Conservation (phyloP, 192 early-diverging fungal genomes). For the Rhizophagus clarus region DNA sequence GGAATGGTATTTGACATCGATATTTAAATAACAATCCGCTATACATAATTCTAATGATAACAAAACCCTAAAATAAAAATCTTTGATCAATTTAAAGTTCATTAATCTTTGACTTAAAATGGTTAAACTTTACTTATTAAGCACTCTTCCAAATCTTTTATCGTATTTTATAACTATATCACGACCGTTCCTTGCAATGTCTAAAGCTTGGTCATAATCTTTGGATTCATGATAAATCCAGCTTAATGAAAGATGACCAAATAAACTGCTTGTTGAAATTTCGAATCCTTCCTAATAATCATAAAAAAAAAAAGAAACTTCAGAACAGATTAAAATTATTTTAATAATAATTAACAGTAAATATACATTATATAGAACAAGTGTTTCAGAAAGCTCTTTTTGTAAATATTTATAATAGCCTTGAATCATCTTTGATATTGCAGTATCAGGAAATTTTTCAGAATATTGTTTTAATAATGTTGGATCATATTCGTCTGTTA, state of each 20-base stretch:
- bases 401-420: conserved; percentile 43
- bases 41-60: conserved; percentile 59
- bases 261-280: conserved; percentile 38
- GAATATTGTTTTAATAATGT: conserved; percentile 43
- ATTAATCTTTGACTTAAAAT: background rate
- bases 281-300: conserved; percentile 51
- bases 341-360: background rate
- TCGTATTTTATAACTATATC: conserved; percentile 39
- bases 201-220: conserved; percentile 56
- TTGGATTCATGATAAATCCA: conserved; percentile 51
- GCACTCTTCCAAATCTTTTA: conserved; percentile 33
- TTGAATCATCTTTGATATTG: conserved; percentile 48
- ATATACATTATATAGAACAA: conserved; percentile 43
- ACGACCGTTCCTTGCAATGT: conserved; percentile 49
- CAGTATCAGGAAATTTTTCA: conserved; percentile 47
- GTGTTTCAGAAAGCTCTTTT: conserved; percentile 36
- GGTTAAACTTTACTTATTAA: conserved; percentile 40
- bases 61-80: conserved; percentile 42
- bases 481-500: conserved; percentile 49
- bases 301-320: background rate
- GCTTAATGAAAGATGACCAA: conserved; percentile 50
- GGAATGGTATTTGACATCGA: conserved; percentile 55
- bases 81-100: background rate
- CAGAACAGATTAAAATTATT: background rate
- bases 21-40: conserved; percentile 59